Evolutionary conservation across 352 stramenopile species (phyloP).

Genomic region (Globisporangium irregulare): DNA sequence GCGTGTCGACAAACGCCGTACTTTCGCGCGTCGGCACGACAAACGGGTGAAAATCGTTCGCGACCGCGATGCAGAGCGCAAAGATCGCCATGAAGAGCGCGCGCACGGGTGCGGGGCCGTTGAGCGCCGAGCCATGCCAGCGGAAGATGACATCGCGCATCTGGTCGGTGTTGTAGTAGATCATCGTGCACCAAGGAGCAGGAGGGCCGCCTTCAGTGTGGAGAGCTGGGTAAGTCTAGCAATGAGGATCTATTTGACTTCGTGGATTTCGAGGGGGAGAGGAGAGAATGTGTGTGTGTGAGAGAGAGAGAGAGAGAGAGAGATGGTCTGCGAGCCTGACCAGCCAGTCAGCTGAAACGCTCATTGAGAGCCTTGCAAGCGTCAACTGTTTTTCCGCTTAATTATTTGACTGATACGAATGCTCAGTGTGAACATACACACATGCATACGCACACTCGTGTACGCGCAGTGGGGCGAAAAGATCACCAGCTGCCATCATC

Average conservation of each 20-base stretch:
- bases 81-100: constrained; percentile 69
- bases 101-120: constrained; percentile 56
- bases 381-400: not conserved
- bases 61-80: constrained; percentile 40
- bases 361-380: not conserved
- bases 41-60: constrained; percentile 60
- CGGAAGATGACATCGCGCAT: constrained; percentile 59
- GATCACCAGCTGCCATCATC: constrained; percentile 3
- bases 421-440: not conserved
- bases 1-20: constrained; percentile 71
- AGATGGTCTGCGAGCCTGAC: not conserved
- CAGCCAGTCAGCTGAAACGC: constrained; percentile 1
- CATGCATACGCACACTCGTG: no score
- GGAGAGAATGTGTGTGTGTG: not conserved
- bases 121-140: constrained; percentile 75
- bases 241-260: not conserved
- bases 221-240: not conserved
- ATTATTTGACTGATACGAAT: not conserved
- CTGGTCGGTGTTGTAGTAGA: constrained; percentile 74
- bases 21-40: constrained; percentile 62
- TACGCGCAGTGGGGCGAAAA: not conserved
- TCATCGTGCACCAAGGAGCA: constrained; percentile 36
- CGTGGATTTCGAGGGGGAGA: not conserved
- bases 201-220: not conserved
- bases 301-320: not conserved